These are phyloP conservation scores for Magnaporthiopsis incrustans DNA, from an alignment of 2,329 filamentous ascomycete genomes.

Conservation along the genomic window DNA sequence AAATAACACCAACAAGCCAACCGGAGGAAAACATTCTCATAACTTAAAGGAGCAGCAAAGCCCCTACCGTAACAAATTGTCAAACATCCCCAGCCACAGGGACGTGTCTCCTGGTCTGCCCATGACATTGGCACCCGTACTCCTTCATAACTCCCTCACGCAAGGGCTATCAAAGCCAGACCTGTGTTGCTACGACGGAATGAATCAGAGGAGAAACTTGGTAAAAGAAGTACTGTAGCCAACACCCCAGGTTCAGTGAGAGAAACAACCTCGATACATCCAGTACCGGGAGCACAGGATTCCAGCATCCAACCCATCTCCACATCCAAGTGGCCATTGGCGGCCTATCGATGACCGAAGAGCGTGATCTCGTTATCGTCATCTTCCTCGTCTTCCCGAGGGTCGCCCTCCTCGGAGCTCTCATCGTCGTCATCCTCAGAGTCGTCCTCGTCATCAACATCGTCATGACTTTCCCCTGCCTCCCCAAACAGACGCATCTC, in stretches of 20 bases:
- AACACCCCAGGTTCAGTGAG: too few species aligned
- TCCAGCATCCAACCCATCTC: background rate
- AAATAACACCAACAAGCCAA: background rate
- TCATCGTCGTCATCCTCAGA: constrained; percentile 32
- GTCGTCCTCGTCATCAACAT: constrained; percentile 35
- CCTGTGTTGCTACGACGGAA: background rate
- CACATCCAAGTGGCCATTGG: background rate
- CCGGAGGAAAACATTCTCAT: background rate
- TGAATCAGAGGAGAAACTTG: background rate
- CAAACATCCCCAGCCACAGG: too few species aligned
- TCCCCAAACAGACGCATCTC: constrained; percentile 24
- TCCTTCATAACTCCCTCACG: too few species aligned
- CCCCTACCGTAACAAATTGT: background rate
- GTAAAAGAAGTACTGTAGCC: background rate
- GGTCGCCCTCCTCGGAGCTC: constrained; percentile 39
- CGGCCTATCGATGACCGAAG: constrained; percentile 37
- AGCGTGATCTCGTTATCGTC: constrained; percentile 43
- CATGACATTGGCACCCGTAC: too few species aligned
- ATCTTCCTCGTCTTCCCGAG: constrained; percentile 37
- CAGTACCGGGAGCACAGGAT: background rate
- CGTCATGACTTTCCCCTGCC: constrained; percentile 38
- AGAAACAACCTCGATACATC: background rate
- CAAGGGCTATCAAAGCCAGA: too few species aligned
- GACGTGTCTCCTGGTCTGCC: too few species aligned
- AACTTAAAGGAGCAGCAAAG: background rate